Percentiles rank a stretch among this genome's conserved stretches.
Evolutionary conservation across 805 yeast genomes (phyloP).

Genomic region (Zygoascus biomembranicola): DNA sequence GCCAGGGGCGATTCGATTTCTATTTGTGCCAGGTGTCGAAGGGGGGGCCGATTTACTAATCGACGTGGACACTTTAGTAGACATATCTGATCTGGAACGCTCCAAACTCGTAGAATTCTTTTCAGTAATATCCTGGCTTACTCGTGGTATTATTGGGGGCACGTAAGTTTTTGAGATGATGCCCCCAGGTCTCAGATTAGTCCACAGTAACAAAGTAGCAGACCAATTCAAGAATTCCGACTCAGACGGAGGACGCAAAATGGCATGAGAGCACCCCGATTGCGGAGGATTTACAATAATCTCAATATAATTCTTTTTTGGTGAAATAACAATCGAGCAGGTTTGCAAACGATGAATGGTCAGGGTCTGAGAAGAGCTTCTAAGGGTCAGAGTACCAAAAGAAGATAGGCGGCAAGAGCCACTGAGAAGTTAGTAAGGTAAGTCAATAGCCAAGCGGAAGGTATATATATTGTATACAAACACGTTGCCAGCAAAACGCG

Average conservation of each 20-base stretch:
- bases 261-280: slow-evolving; percentile 7
- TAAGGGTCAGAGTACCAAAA: neutral
- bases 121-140: neutral
- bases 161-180: slow-evolving; percentile 9
- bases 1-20: neutral
- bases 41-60: neutral
- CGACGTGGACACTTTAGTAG: neutral
- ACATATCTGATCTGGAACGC: neutral
- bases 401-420: neutral
- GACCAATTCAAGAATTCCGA: slow-evolving; percentile 14
- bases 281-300: slow-evolving; percentile 11
- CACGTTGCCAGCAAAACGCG: neutral
- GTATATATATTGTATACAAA: neutral
- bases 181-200: slow-evolving; percentile 17
- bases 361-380: neutral
- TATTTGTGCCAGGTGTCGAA: neutral
- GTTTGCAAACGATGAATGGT: slow-evolving; percentile 13
- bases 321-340: slow-evolving; percentile 13
- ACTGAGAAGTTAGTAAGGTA: neutral
- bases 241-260: slow-evolving; percentile 14
- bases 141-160: slow-evolving; percentile 2
- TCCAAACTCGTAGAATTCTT: neutral
- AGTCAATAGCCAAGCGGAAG: neutral
- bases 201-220: slow-evolving; percentile 13
- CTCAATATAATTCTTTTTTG: slow-evolving; percentile 13